A percentile compares a stretch with the other conserved stretches of the same genome.
Conservation (phyloP, 2,329 filamentous ascomycete species). For the Epichloe bromicola region DNA sequence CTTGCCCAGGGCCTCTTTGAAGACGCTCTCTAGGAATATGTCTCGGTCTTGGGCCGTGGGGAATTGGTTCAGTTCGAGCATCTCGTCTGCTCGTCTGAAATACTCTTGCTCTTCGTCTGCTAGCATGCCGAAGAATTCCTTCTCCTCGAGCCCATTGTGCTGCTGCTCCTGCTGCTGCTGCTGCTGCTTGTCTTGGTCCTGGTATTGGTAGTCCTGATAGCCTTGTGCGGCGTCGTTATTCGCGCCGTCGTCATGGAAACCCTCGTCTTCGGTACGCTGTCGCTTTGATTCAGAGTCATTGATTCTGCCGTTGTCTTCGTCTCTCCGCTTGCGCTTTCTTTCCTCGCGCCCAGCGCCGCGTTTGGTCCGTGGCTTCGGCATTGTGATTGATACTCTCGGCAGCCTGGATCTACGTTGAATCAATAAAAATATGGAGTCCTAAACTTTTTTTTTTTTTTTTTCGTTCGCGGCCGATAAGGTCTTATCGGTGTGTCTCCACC, state of each 20-base stretch:
- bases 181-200: slow-evolving; percentile 12
- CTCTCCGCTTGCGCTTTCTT: slow-evolving; percentile 26
- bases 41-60: slow-evolving; percentile 57
- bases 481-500: neutral
- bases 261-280: slow-evolving; percentile 11
- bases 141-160: slow-evolving; percentile 32
- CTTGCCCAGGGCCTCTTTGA: slow-evolving; percentile 75
- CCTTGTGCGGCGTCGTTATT: neutral
- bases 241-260: neutral
- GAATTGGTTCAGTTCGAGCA: slow-evolving; percentile 85
- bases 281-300: slow-evolving; percentile 14
- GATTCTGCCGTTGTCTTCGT: slow-evolving; percentile 7
- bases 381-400: slow-evolving; percentile 12
- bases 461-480: neutral
- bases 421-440: neutral
- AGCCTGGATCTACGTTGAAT: neutral
- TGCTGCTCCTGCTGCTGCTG: slow-evolving; percentile 13
- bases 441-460: slow-evolving; percentile 7
- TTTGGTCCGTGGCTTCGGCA: slow-evolving; percentile 33
- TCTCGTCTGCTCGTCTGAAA: slow-evolving; percentile 78
- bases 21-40: slow-evolving; percentile 69
- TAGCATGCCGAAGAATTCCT: slow-evolving; percentile 84
- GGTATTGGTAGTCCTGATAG: slow-evolving; percentile 9
- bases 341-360: slow-evolving; percentile 26
- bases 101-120: slow-evolving; percentile 92